Percentiles rank a stretch among this genome's conserved stretches.
phyloP scores from a whole-genome alignment of 208 protist species.

The Trypanosoma rangeli region DNA sequence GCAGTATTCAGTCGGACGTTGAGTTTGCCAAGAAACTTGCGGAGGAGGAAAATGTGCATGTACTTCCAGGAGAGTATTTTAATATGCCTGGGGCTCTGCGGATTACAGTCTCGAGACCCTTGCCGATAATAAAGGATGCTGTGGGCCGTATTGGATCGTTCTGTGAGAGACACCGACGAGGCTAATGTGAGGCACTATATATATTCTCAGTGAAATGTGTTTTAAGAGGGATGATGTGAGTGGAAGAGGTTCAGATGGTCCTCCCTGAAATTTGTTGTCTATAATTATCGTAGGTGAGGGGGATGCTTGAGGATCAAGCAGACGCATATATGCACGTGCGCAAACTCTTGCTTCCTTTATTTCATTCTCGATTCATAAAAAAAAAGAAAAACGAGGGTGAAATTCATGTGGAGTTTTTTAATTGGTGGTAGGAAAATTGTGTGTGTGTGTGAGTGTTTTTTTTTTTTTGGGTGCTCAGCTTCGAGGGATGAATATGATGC shows the following conservation, averaged over 20 bases:
- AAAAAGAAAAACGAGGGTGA: background rate
- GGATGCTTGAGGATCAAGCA: background rate
- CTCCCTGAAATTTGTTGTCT: no score
- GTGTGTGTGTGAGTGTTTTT: background rate
- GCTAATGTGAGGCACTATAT: background rate
- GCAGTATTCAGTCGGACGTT: constrained; percentile 59
- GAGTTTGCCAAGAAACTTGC: constrained; percentile 82
- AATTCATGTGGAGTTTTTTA: background rate
- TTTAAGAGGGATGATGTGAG: no score
- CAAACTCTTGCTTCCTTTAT: background rate
- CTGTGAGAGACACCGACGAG: constrained; percentile 40
- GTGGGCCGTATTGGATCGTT: constrained; percentile 80
- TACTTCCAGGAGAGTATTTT: constrained; percentile 90
- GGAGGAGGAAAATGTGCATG: constrained; percentile 86
- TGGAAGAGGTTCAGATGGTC: no score
- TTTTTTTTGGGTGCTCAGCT: background rate
- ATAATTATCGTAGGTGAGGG: no score
- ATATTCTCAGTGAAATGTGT: no score
- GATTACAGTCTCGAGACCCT: constrained; percentile 76
- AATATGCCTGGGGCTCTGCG: constrained; percentile 70
- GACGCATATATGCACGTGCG: background rate
- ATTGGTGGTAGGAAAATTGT: background rate
- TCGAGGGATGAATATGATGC: no score
- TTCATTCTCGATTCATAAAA: background rate
- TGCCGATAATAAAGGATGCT: constrained; percentile 72